Evolutionary conservation across 75 land plant genomes (phyloP), one percentile per base, ranked within the genome.

Genomic region (Isoetes taiwanensis): DNA sequence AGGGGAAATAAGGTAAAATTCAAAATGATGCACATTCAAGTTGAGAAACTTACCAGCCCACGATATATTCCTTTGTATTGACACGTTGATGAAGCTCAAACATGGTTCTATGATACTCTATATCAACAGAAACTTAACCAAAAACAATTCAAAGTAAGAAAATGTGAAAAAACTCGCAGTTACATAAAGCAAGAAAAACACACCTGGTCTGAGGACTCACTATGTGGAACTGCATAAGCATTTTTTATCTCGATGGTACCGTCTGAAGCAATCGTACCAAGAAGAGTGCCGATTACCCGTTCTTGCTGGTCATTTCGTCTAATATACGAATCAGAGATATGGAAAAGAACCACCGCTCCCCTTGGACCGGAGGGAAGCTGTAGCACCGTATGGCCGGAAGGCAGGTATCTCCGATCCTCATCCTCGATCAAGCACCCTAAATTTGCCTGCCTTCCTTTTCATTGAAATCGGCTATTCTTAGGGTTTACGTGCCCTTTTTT

Each of bases 41-140:
- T 14, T 5, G 12, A 50, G 43, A 3, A 14, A 34, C 31, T 63
- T 75, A 94, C 99, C 99, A 94, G 66, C 99, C 99, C 65, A 94
- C 79, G 43, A 94, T 85, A 26, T 84, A 83, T 84, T 94, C 96
- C 56, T 89, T 84, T 1, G 99, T 78, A 61, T 89, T 94, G 59
- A 94, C 99, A 26, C 93, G 86, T 69, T 84, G 96, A 67, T 94
- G 90, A 14, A 84, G 76, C 19, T 64, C 57, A 50, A 76, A 79
- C 99, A 94, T 84, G 41, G 76, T 81, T 29, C 82, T 82, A 70
- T 94, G 99, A 54, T 94, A 94, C 34, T 94, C 99, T 34, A 94
- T 85, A 69, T 94, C 99, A 76, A 94, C 70, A n/a, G 90, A 86
- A 66, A 94, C 99, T 96, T 89, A 81, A 5, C 21, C 43, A 43